Conservation (phyloP, 306 rosid species). For the Cucumis cinereus region DNA sequence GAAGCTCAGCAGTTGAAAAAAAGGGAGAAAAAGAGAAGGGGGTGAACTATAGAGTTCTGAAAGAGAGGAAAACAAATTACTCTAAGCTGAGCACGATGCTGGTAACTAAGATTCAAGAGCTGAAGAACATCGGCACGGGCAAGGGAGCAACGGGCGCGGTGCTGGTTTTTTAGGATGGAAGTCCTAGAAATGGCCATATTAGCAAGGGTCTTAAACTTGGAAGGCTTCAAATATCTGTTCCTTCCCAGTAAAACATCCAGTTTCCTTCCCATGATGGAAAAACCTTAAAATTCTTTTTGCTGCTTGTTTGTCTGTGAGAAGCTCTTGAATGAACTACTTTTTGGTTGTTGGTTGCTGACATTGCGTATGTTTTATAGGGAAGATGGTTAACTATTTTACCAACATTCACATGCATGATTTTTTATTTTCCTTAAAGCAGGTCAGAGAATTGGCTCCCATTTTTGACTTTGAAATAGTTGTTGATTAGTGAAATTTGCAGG, state of each 20-base stretch:
- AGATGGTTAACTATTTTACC: neutral
- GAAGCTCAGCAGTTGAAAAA: neutral
- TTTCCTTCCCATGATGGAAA: constrained; percentile 50
- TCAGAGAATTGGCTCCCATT: neutral
- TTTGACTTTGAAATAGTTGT: neutral
- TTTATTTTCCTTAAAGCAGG: neutral
- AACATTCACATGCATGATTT: neutral
- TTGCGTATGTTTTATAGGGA: neutral
- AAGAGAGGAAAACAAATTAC: constrained; percentile 14
- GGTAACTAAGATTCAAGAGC: constrained; percentile 59
- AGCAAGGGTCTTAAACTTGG: constrained; percentile 42
- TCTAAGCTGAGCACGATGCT: constrained; percentile 63
- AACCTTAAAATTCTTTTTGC: neutral
- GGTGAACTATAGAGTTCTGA: neutral
- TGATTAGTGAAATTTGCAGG: neutral
- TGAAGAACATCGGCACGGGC: constrained; percentile 63
- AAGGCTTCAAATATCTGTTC: constrained; percentile 25
- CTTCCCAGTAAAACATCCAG: constrained; percentile 57
- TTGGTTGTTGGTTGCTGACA: neutral
- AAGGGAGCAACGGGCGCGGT: constrained; percentile 34
- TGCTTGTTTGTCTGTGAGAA: neutral
- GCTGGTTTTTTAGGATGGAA: constrained; percentile 52
- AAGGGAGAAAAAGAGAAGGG: neutral
- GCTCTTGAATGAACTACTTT: neutral
- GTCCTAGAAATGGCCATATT: constrained; percentile 64